Base-by-base conservation (phyloP, 2,329 filamentous ascomycete species). In the Neoscytalidium dimidiatum region DNA sequence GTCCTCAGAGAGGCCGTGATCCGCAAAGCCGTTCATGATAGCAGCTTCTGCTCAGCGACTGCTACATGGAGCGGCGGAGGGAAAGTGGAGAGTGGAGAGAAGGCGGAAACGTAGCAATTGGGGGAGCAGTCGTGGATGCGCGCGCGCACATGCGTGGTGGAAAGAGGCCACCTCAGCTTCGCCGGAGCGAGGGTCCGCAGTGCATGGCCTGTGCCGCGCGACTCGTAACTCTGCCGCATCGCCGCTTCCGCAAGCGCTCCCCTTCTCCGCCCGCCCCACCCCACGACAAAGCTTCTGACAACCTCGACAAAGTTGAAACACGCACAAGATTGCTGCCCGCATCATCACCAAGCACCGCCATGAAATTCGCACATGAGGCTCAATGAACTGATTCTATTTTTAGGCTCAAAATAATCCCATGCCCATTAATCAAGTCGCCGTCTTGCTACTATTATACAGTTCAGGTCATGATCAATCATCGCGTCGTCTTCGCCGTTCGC, bases 21-120 rank as follows among this genome's bases (percentile, higher is more conserved):
- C 75, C 44, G 88, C 83, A 81, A 90, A 94, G 73, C 90, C 91
- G 85, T 95, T 92, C 92, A 96, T 95, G 51, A 58, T 57, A 38
- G 64, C 49, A 52, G 64, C 23, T 64, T 17, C 21, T 5, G 23
- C 21, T 33, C 28, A 46, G 38, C 38, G 17, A 52, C 49, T 52
- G 62, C 62, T 64, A 64, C 62, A 64, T 64, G 62, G 62, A 57
- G 35, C 62, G 43, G 41, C 62, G 38, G 9, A 8, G 29, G 44
- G 38, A 13, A 26, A 31, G 26, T 57, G 41, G 51, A 51, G 28
- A 35, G 51, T 23, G 43, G 35, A 29, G 19, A 26, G n/a, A n/a
- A n/a, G 31, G 26, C 31, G 38, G n/a, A 17, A 41, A 17, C 14
- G n/a, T 41, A 41, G 38, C 38, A 41, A 41, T 41, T 41, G 38